A percentile compares a stretch with the other conserved stretches of the same genome.
phyloP scores from a whole-genome alignment of 73 alveolate genomes.

The Paramecium sonneborni region DNA sequence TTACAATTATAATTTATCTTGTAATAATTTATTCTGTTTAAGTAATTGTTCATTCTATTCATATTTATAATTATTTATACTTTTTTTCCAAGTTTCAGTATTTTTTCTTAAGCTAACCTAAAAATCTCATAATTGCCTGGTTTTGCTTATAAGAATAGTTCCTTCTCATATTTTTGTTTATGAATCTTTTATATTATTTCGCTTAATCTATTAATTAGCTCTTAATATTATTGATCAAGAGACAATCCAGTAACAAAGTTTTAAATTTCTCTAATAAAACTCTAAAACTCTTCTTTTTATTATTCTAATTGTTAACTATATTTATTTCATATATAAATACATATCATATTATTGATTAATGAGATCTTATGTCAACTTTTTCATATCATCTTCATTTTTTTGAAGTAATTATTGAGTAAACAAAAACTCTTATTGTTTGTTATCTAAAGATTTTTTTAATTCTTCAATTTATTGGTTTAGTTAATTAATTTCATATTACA shows the following conservation, averaged over 20 bases:
- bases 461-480: neutral
- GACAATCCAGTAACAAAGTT: neutral
- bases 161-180: neutral
- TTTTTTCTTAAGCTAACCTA: neutral
- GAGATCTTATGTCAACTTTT: neutral
- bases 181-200: neutral
- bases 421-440: neutral
- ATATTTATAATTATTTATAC: neutral
- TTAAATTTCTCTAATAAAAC: neutral
- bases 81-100: neutral
- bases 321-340: neutral
- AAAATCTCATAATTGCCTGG: neutral
- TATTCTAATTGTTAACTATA: neutral
- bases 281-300: neutral
- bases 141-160: neutral
- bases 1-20: neutral
- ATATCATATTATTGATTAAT: neutral
- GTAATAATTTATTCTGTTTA: slow-evolving; percentile 19
- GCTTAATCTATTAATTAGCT: neutral
- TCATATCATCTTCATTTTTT: neutral
- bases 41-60: slow-evolving; percentile 21
- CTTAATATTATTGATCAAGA: neutral
- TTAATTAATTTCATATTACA: neutral
- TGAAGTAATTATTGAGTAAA: neutral
- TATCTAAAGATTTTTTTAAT: neutral